A percentile compares a stretch with the other conserved stretches of the same genome.
phyloP scores from a whole-genome alignment of 164 flowering plant species.

The Sedum album region DNA sequence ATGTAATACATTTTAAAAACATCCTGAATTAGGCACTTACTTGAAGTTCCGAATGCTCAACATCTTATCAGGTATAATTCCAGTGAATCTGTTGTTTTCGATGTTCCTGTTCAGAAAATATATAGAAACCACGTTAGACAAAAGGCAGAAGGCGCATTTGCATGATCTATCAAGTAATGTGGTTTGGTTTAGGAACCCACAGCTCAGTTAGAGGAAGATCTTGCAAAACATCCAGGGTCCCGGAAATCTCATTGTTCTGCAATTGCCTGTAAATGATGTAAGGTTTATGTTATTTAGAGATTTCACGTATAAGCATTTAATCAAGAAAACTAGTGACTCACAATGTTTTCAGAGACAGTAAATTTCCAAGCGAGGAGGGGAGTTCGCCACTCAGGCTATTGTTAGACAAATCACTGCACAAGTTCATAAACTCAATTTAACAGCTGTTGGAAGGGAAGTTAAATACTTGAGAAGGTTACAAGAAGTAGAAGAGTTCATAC shows the following conservation, averaged over 20 bases:
- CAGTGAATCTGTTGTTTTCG: no score
- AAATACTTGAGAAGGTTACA: not conserved
- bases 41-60: slow-evolving; percentile 66
- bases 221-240: slow-evolving; percentile 86
- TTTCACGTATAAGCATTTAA: not conserved
- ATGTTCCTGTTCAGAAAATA: slow-evolving; percentile 58
- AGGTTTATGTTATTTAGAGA: not conserved
- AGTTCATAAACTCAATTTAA: slow-evolving; percentile 10
- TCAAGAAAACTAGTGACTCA: slow-evolving; percentile 25
- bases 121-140: not conserved
- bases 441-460: slow-evolving; percentile 2
- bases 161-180: not conserved
- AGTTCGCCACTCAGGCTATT: no score
- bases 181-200: slow-evolving; percentile 34
- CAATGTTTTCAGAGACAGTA: slow-evolving; percentile 58
- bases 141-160: not conserved
- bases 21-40: slow-evolving; percentile 31
- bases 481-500: slow-evolving; percentile 29
- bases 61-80: no score
- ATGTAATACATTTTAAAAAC: not conserved
- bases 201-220: slow-evolving; percentile 63
- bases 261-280: slow-evolving; percentile 43
- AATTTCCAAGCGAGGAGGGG: slow-evolving; percentile 36
- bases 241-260: slow-evolving; percentile 82
- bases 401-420: no score